Base-by-base conservation (phyloP, 2,329 filamentous ascomycete species). In the Ophiostoma sp. region DNA sequence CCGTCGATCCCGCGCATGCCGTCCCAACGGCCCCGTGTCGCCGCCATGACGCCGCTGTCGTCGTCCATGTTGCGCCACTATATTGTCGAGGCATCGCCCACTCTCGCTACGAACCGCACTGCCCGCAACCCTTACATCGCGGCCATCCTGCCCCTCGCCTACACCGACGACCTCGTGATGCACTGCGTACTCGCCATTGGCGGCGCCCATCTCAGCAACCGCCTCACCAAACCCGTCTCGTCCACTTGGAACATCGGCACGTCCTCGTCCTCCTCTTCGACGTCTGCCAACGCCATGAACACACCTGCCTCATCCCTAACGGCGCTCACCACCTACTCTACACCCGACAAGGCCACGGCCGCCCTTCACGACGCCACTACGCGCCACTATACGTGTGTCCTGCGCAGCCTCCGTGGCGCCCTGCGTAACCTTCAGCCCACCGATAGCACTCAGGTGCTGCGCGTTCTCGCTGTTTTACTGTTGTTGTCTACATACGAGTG, bases 111-210 rank as follows among this genome's bases (percentile, higher is more conserved):
- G n/a, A 58, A 64, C 47, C 60, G 55, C 44, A 66, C 67, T 4
- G 49, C 66, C 2, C 66, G 64, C 68, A 73, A 73, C 67, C 71
- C 73, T 1, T 72, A 67, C 18, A 16, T 74, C 3, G 64, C 68
- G 5, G 65, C 66, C 49, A 58, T 74, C 12, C 65, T 74, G 47
- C 73, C 73, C 41, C 70, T 74, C 27, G 73, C 73, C 40, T 71
- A 72, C 47, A 66, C 66, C 52, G 72, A 74, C 70, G 72, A 74
- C 62, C 70, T 74, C 41, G 69, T 74, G n/a, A 72, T 74, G 73
- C 73, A 74, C 68, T 70, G 70, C 67, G 52, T 74, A 7, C 58
- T 72, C 7, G 70, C 71, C 42, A 68, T 73, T 5, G 69, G 71
- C 52, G 73, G 72, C 12, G 68, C 68, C 7, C 68, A 71, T 27